Base-by-base conservation (phyloP, 371 early-diverging fungal species). In the Mucor racemosus region DNA sequence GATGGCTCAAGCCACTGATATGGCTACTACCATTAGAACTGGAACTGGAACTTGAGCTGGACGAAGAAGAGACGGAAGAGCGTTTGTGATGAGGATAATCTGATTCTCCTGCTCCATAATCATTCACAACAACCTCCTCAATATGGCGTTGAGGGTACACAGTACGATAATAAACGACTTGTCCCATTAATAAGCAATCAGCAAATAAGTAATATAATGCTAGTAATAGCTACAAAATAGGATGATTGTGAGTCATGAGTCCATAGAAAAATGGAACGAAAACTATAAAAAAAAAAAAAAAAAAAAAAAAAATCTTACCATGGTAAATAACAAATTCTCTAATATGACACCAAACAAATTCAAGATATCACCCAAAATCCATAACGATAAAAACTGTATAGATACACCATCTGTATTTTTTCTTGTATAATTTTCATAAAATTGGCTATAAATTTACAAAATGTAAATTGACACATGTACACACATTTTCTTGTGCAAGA, bases 281-380 rank as follows among this genome's bases (percentile, higher is more conserved):
- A 26, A 26, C 26, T 26, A 3, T 26, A 26, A 1, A 26, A 26
- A 26, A 26, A 26, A 26, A 31, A 21, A 40, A 39, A 48, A 31
- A 10, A 10, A 10, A 34, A 59, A 39, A 35, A 46, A 31, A 19
- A 60, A 50, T 36, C 26, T 38, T 76, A 91, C 91, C 79, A 90
- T 86, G 3, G 93, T 92, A 35, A 87, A 66, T 56, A 93, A 67
- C 48, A 95, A 79, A 42, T 90, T 71, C 31, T 94, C 92, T 40
- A 91, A 71, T 9, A 91, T 68, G 38, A 89, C 84, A 21, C 95
- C 96, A 38, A 89, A 68, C 57, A 95, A 75, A 76, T 95, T 94
- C 73, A 89, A 77, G 34, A 92, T 73, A 70, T 96, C 96, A 11
- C 95, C 96, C 3, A 87, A 76, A 13, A 94, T 79, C 96, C 96